Conservation (phyloP, 2,329 filamentous ascomycete species). For the Aspergillus sp. region DNA sequence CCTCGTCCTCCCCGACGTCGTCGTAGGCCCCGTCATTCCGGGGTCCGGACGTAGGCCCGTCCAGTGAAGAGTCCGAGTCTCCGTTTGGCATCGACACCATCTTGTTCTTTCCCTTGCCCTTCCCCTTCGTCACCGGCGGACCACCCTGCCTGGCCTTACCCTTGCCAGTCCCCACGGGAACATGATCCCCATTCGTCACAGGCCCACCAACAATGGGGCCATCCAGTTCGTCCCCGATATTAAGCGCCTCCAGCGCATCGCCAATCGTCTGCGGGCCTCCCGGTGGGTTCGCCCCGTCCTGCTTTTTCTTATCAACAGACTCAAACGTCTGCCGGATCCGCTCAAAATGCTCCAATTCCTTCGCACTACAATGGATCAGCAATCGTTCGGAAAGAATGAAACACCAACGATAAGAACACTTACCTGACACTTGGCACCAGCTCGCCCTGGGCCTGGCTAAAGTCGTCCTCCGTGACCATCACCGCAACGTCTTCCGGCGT, state of each 20-base stretch:
- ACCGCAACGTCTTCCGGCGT: constrained; percentile 79
- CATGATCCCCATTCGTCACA: constrained; percentile 25
- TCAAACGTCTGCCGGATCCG: constrained; percentile 81
- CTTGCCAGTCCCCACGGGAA: constrained; percentile 23
- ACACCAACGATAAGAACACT: constrained; percentile 7
- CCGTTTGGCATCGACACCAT: constrained; percentile 30
- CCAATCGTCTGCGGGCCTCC: constrained; percentile 33
- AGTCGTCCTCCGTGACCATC: constrained; percentile 85
- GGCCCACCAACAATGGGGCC: constrained; percentile 17
- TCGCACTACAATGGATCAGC: constrained; percentile 58
- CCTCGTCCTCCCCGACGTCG: constrained; percentile 31
- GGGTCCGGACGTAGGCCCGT: constrained; percentile 14
- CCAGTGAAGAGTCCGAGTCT: constrained; percentile 31
- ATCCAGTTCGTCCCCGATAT: constrained; percentile 20
- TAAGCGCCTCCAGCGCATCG: constrained; percentile 37
- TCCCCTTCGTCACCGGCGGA: constrained; percentile 4
- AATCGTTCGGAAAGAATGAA: not conserved
- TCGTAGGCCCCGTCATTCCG: constrained; percentile 13
- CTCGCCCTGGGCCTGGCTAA: constrained; percentile 74
- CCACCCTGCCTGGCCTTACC: constrained; percentile 31
- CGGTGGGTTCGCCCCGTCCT: constrained; percentile 23
- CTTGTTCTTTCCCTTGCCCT: constrained; percentile 24
- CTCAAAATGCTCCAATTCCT: constrained; percentile 90
- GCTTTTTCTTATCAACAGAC: constrained; percentile 48
- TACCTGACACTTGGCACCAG: constrained; percentile 81